Evolutionary conservation across 495 filamentous ascomycete species (phyloP).

Genomic region (Friedmanniomyces endolithicus): DNA sequence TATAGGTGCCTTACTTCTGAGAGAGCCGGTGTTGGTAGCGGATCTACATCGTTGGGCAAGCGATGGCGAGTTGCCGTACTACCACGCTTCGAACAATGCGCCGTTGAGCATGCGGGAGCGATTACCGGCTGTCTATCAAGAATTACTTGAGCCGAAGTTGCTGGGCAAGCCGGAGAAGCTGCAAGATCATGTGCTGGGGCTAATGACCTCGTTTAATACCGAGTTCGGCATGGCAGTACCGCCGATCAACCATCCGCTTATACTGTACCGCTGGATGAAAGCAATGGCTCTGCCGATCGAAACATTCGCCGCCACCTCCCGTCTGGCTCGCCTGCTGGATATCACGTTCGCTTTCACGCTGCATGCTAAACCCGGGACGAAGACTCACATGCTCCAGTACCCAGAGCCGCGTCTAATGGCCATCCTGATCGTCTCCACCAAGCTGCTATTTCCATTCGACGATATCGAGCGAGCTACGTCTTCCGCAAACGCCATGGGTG

Average conservation of each 20-base stretch:
- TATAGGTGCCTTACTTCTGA: constrained; percentile 49
- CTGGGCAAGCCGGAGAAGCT: constrained; percentile 44
- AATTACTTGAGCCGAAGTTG: constrained; percentile 24
- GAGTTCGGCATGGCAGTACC: constrained; percentile 64
- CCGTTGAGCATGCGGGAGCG: constrained; percentile 26
- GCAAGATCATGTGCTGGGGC: constrained; percentile 47
- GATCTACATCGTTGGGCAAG: constrained; percentile 42
- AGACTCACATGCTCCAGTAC: constrained; percentile 19
- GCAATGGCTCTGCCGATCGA: constrained; percentile 68
- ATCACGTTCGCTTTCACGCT: constrained; percentile 46
- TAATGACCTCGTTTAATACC: constrained; percentile 49
- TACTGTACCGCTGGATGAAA: constrained; percentile 58
- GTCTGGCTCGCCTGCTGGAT: constrained; percentile 44
- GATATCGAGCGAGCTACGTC: constrained; percentile 43
- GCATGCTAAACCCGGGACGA: constrained; percentile 16
- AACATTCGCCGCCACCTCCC: constrained; percentile 49
- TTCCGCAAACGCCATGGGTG: constrained; percentile 46
- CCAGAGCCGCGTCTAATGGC: constrained; percentile 65
- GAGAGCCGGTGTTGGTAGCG: constrained; percentile 48
- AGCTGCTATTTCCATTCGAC: constrained; percentile 69
- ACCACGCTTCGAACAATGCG: constrained; percentile 20
- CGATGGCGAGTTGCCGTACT: constrained; percentile 25
- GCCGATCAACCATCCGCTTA: constrained; percentile 50
- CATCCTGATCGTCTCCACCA: constrained; percentile 64
- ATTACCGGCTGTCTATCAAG: constrained; percentile 23